Evolutionary conservation across 768 basidiomycete genomes (phyloP).

Genomic region (Leccinum incarnatum): DNA sequence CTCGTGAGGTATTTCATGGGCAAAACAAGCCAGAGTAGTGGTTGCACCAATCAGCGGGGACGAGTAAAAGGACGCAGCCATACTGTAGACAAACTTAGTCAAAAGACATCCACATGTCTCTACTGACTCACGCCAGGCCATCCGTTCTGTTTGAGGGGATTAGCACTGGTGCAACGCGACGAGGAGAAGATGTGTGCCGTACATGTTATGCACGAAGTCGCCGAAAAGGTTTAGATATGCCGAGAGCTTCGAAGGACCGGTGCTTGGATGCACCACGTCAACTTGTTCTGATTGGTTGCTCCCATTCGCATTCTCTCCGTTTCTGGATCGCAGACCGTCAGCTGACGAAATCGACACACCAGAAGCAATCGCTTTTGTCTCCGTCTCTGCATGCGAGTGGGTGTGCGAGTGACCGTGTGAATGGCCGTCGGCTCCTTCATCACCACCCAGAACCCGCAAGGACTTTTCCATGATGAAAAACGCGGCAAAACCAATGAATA

Average conservation of each 20-base stretch:
- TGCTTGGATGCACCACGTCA: conserved; percentile 25
- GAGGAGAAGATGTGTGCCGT: conserved; percentile 11
- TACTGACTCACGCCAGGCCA: conserved; percentile 73
- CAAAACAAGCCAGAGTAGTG: conserved; percentile 92
- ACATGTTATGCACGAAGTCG: conserved; percentile 95
- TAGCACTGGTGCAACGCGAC: conserved; percentile 17
- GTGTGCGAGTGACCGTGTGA: conserved; percentile 57
- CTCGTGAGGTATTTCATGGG: conserved; percentile 94
- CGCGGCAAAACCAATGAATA: conserved; percentile 82
- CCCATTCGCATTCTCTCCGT: conserved; percentile 24
- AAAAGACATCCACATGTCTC: conserved; percentile 4
- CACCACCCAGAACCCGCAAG: conserved; percentile 73
- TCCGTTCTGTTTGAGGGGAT: conserved; percentile 61
- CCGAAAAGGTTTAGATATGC: conserved; percentile 93
- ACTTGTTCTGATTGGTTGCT: conserved; percentile 25
- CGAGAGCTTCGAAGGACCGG: conserved; percentile 76
- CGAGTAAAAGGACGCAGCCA: conserved; percentile 98
- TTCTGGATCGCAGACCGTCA: conserved; percentile 52
- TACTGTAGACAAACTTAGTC: conserved; percentile 41
- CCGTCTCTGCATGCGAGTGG: conserved; percentile 43
- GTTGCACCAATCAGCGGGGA: conserved; percentile 91
- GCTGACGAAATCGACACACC: conserved; percentile 41
- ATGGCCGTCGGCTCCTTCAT: conserved; percentile 47
- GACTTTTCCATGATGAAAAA: conserved; percentile 96
- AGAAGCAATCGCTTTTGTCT: conserved; percentile 39